Percentiles rank a stretch among this genome's conserved stretches.
Conservation (phyloP, 192 early-diverging fungal species). For the Backusella liffmaniae region DNA sequence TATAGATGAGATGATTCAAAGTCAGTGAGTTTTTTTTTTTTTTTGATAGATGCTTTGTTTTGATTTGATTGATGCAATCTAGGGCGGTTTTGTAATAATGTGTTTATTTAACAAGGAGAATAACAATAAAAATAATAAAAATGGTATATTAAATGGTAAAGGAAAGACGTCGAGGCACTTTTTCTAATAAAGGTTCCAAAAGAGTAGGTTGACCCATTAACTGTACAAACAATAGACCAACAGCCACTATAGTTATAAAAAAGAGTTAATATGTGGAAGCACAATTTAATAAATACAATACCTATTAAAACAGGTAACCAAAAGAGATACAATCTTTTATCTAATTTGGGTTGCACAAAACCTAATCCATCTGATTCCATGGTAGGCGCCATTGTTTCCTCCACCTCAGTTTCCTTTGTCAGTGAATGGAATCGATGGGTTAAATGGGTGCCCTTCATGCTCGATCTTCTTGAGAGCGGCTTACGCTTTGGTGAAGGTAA, state of each 20-base stretch:
- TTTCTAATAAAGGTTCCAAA: neutral
- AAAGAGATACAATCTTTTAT: conserved; percentile 55
- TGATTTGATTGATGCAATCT: neutral
- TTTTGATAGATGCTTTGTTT: neutral
- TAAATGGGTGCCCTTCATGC: conserved; percentile 10
- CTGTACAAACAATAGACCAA: neutral
- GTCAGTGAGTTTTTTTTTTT: neutral
- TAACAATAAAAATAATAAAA: no score
- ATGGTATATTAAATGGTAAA: neutral
- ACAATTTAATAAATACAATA: conserved; percentile 6
- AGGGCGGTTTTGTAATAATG: neutral
- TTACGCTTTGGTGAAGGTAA: conserved; percentile 1
- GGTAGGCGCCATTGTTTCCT: conserved; percentile 9
- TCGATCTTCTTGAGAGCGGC: conserved; percentile 9
- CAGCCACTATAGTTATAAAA: neutral
- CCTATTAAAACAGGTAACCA: conserved; percentile 54
- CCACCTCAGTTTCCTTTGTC: neutral
- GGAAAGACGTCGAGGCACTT: neutral
- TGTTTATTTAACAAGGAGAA: no score
- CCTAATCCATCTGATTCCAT: conserved; percentile 31
- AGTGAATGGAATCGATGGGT: conserved; percentile 20
- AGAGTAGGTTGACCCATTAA: neutral
- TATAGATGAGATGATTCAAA: neutral
- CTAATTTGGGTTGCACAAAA: conserved; percentile 42
- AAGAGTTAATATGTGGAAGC: neutral